Base-by-base conservation (phyloP, 2,329 filamentous ascomycete species). In the Pseudogymnoascus sp. region DNA sequence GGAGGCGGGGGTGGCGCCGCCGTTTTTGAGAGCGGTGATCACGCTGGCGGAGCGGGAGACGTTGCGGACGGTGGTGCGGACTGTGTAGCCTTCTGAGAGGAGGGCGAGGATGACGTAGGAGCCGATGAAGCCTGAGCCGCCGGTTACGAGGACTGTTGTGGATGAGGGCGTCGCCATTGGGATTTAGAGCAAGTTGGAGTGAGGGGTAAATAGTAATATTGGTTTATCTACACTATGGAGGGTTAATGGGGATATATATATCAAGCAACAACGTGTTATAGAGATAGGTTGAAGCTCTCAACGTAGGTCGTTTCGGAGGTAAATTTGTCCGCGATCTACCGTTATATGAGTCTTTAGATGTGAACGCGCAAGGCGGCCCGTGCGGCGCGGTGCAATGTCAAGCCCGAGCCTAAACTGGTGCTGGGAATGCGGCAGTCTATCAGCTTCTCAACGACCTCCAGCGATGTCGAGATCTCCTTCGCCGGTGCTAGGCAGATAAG, bases 111-210 rank as follows among this genome's bases (percentile, higher is more conserved):
- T 68, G 62, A 66, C 66, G 59, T 72, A 66, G 13, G 65, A 64
- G 24, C 63, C 72, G 6, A 73, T 31, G 63, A 72, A 72, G 41
- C 70, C 70, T n/a, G 69, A 68, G 37, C 68, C 69, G 36, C 70
- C 70, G 4, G 70, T 72, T 21, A 71, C 67, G 36, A 71, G 66
- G 35, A 71, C 65, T 36, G 54, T 62, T 31, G 62, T 63, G 59
- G 62, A 62, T 4, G 59, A 59, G 26, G 35, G 26, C 1, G 37
- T 35, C 44, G 60, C 39, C 60, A 62, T 61, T 21, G 5, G 10
- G 5, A 35, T 35, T 11, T 35, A 21, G 9, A 33, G 17, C 13
- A 7, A 5, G n/a, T 11, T 35, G 5, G 29, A 54, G 44, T 31
- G 10, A 26, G 44, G 11, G n/a, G 26, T 5, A 11, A 54, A 35